Evolutionary conservation across 2,329 filamentous ascomycete genomes (phyloP), one percentile per base, ranked within the genome.

Genomic region (Paraconiothyrium brasiliense): DNA sequence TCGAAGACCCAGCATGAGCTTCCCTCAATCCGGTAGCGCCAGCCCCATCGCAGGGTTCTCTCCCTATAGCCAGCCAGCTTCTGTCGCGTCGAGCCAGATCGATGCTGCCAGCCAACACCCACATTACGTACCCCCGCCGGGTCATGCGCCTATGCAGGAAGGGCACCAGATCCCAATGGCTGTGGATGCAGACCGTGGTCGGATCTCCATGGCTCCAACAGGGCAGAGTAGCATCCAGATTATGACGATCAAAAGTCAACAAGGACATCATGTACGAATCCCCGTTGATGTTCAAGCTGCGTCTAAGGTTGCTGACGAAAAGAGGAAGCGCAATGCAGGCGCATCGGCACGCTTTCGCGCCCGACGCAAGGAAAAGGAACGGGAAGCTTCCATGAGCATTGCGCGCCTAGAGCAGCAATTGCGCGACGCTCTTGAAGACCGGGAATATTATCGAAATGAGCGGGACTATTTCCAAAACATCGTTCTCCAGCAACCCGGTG

Each of bases 271-370:
- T 41, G 83, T 86, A 58, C 82, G 84, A 65, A 87, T 94, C 52
- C 89, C 90, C 14, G 88, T 94, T 10, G 92, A 97, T 74, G 88
- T 92, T 47, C 90, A 92, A 68, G 90, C 92, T 70, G 93, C 90
- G 13, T 96, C 93, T 13, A 90, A 89, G 67, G 88, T 92, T 70
- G 91, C 92, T 43, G 92, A 95, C 71, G 92, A 96, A 77, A 97
- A 95, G 80, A 85, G 93, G 59, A 90, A 91, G 76, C 87, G 92
- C 55, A 97, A 97, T 72, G 93, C 93, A 44, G 91, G 91, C 51
- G 93, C 93, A 6, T 96, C 92, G 59, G 92, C 92, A 51, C 86
- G 93, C 61, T 95, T 96, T 67, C 87, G 93, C 58, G 88, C 89
- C 72, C 86, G 93, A 62, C 89, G 93, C 73, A 96, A 96, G 80